These are phyloP conservation scores for Ehretia macrophylla DNA, from an alignment of 257 asterid genomes.

Conservation along the genomic window DNA sequence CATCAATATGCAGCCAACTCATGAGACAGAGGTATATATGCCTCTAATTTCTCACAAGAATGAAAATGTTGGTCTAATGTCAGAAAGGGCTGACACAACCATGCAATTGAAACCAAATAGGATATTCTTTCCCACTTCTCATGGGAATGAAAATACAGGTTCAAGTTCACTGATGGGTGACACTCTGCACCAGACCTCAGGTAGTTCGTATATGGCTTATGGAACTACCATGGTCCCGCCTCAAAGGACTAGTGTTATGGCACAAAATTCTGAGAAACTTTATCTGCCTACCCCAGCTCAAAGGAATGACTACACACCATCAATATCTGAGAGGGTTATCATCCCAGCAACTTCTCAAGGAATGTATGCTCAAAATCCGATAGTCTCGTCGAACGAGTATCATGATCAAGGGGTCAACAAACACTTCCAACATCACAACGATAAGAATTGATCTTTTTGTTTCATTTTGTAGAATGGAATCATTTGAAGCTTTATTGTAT, in stretches of 20 bases:
- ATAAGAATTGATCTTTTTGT: neutral
- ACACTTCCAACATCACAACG: slow-evolving; percentile 9
- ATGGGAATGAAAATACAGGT: slow-evolving; percentile 4
- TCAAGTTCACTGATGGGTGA: slow-evolving; percentile 12
- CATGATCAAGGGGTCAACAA: slow-evolving; percentile 7
- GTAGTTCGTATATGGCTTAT: slow-evolving; percentile 6
- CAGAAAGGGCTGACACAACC: slow-evolving; percentile 13
- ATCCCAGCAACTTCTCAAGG: slow-evolving; percentile 29
- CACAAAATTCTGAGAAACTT: slow-evolving; percentile 13
- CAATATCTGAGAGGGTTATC: slow-evolving; percentile 18
- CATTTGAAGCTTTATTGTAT: neutral
- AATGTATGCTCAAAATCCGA: slow-evolving; percentile 9
- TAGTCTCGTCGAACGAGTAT: slow-evolving; percentile 10
- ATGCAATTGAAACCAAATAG: slow-evolving; percentile 11
- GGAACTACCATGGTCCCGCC: neutral
- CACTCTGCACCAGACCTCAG: neutral
- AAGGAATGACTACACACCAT: slow-evolving; percentile 9
- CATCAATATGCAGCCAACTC: slow-evolving; percentile 9
- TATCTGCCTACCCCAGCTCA: slow-evolving; percentile 6
- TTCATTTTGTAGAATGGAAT: neutral
- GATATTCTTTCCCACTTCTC: slow-evolving; percentile 7
- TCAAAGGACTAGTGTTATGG: slow-evolving; percentile 5
- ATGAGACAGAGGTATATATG: slow-evolving; percentile 10
- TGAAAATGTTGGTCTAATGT: slow-evolving; percentile 14
- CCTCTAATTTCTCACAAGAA: slow-evolving; percentile 19